A percentile compares a stretch with the other conserved stretches of the same genome.
Conservation (phyloP, 2,329 filamentous ascomycete species). For the Cylindrodendrum hubeiense region DNA sequence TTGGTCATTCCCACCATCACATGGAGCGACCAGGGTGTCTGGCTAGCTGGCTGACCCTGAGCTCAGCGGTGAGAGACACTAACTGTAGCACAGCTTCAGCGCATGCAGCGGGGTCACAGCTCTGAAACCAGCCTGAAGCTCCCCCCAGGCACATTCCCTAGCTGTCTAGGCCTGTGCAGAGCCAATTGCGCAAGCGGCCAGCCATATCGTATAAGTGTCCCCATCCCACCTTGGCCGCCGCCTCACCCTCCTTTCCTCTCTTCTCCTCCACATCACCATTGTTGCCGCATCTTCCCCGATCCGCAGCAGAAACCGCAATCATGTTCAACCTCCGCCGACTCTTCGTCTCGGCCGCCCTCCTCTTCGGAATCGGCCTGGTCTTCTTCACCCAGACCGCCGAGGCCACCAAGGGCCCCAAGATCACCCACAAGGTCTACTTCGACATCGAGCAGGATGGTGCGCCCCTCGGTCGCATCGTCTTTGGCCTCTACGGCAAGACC, state of each 20-base stretch:
- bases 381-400: constrained; percentile 81
- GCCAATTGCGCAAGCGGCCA: constrained; percentile 38
- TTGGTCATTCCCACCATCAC: not conserved
- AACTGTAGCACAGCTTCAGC: constrained; percentile 17
- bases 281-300: constrained; percentile 23
- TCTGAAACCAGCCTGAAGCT: constrained; percentile 43
- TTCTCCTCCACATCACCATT: constrained; percentile 29
- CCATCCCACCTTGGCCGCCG: constrained; percentile 31
- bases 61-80: not conserved
- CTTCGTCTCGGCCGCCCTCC: constrained; percentile 75
- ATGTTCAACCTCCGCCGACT: constrained; percentile 84
- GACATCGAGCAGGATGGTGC: constrained; percentile 84
- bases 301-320: constrained; percentile 48
- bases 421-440: constrained; percentile 95
- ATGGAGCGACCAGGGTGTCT: not conserved
- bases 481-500: constrained; percentile 90
- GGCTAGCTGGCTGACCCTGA: not conserved
- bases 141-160: constrained; percentile 15
- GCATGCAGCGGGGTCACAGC: constrained; percentile 22
- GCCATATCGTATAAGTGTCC: constrained; percentile 44
- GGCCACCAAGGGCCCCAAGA: constrained; percentile 89
- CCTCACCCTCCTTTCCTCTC: constrained; percentile 25
- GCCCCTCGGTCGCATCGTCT: constrained; percentile 78
- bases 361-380: constrained; percentile 80
- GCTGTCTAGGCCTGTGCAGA: constrained; percentile 15